Base-by-base conservation (phyloP, 352 stramenopile genomes). In the Peronospora farinosa region DNA sequence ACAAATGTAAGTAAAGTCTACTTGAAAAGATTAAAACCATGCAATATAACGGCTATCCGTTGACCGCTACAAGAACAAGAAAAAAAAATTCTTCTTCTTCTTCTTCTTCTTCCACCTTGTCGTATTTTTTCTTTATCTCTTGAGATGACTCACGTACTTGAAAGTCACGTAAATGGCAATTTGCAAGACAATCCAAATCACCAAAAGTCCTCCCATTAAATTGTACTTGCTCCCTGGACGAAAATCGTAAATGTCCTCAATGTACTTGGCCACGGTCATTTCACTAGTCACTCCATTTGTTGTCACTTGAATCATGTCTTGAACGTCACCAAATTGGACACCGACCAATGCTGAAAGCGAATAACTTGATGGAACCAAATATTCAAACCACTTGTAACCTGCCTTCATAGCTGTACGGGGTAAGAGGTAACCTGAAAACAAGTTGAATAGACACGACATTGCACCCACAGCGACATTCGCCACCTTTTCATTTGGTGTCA, bases 401-500 rank as follows among this genome's bases (percentile, higher is more conserved):
- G 17, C 2, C 31, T 71, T 62, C 75, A 86, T 86, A 3, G 61
- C n/a, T 10, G 70, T 65, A 16, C 63, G 68, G 4, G 75, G 75
- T 10, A 84, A 25, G 16, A 86, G 16, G 53, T 70, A 86, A 5
- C 75, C 75, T 2, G 57, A 63, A 50, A 88, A 88, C 44, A 86
- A 36, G 59, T 86, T 88, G 40, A 86, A 80, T 30, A 86, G 35
- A 41, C 67, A 83, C 28, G 78, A 88, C 1, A 88, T 17, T 0
- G 78, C 78, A 28, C 78, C 74, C 19, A 88, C 73, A 3, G 78
- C 78, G 4, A 88, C 78, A 45, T 86, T 88, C 15, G 74, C 78
- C 45, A 88, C 78, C 69, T 88, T 88, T 41, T 72, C 58, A 52
- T 86, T 88, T 6, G 77, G 77, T 61, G 65, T 84, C 47, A 88